Percentiles rank a stretch among this genome's conserved stretches.
phyloP scores from a whole-genome alignment of 169 alveolate species.

The Cryptosporidium tyzzeri region DNA sequence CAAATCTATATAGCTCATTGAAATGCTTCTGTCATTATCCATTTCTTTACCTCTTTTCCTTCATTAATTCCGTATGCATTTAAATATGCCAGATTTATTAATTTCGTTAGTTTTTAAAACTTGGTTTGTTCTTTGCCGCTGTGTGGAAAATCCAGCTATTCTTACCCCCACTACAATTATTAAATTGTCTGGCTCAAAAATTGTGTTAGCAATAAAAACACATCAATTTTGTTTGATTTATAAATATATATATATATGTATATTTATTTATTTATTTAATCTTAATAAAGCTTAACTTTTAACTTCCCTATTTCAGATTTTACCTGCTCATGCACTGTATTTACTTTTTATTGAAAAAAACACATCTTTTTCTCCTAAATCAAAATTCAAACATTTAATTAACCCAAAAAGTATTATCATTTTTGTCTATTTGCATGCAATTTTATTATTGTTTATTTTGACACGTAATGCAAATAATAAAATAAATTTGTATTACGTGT shows the following conservation, averaged over 20 bases:
- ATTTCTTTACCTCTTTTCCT: constrained; percentile 23
- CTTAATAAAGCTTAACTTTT: background rate
- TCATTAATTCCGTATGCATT: background rate
- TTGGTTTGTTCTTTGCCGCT: background rate
- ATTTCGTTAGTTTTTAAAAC: background rate
- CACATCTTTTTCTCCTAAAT: no score
- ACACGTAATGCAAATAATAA: no score
- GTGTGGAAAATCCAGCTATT: background rate
- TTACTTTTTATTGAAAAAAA: background rate
- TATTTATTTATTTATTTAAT: no score
- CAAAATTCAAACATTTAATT: no score
- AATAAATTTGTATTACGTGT: no score
- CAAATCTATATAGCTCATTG: constrained; percentile 21
- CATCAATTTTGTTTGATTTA: background rate
- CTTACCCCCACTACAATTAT: background rate
- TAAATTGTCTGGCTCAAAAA: background rate
- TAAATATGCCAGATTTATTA: background rate
- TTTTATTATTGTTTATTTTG: no score
- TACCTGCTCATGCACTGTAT: background rate
- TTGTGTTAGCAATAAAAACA: background rate
- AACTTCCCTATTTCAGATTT: background rate
- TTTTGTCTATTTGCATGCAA: background rate
- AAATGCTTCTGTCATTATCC: constrained; percentile 48
- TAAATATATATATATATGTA: no score
- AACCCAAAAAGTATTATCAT: no score